Conservation (phyloP, 2,329 filamentous ascomycete species). For the Exophiala xenobiotica region DNA sequence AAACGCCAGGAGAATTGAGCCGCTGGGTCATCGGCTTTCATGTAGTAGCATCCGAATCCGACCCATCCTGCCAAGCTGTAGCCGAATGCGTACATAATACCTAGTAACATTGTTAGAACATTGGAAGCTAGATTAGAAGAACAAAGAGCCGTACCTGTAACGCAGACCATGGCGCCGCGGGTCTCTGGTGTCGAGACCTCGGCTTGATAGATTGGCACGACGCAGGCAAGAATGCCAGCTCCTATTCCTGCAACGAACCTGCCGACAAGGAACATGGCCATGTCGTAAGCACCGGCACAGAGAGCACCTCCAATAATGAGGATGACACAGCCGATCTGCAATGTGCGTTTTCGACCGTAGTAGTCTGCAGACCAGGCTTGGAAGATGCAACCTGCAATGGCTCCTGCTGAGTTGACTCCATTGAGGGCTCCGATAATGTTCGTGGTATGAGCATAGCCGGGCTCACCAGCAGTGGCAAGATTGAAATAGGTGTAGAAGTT, state of each 20-base stretch:
- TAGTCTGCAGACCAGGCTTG: slow-evolving; percentile 40
- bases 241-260: slow-evolving; percentile 44
- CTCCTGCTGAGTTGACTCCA: slow-evolving; percentile 46
- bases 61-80: slow-evolving; percentile 29
- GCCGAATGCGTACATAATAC: slow-evolving; percentile 26
- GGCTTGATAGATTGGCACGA: slow-evolving; percentile 26
- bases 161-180: slow-evolving; percentile 24
- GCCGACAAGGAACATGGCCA: slow-evolving; percentile 25
- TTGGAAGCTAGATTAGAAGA: too few relatives aligned
- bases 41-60: slow-evolving; percentile 37
- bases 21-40: slow-evolving; percentile 46
- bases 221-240: slow-evolving; percentile 46
- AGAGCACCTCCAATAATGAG: slow-evolving; percentile 37
- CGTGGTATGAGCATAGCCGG: slow-evolving; percentile 44
- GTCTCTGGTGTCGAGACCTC: slow-evolving; percentile 29
- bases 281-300: slow-evolving; percentile 41
- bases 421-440: slow-evolving; percentile 47
- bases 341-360: slow-evolving; percentile 44
- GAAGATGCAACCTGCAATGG: slow-evolving; percentile 38
- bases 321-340: slow-evolving; percentile 32
- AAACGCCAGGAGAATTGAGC: slow-evolving; percentile 37
- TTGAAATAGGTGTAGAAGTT: slow-evolving; percentile 46
- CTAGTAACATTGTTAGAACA: too few relatives aligned
- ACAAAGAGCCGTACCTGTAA: too few relatives aligned
- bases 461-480: slow-evolving; percentile 38